Conservation (phyloP, 371 early-diverging fungal genomes). For the Batrachochytrium dendrobatidis region DNA sequence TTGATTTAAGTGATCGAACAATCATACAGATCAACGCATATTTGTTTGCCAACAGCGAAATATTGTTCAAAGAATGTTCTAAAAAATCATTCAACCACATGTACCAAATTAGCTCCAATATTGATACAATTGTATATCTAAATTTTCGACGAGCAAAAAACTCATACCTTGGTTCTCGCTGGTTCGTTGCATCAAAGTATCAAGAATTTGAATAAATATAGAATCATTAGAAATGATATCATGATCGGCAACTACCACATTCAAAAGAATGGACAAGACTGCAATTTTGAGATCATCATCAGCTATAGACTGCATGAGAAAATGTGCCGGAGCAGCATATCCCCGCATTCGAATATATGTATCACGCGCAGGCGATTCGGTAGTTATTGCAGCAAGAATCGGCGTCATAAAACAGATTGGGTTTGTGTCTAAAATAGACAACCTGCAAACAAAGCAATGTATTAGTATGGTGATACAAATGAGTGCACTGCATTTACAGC, state of each 20-base stretch:
- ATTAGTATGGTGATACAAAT: background rate
- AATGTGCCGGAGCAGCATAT: background rate
- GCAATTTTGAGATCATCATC: background rate
- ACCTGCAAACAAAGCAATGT: conserved; percentile 3
- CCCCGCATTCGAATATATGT: background rate
- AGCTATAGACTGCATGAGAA: background rate
- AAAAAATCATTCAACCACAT: no score
- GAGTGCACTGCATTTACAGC: background rate
- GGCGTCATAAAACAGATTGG: conserved; percentile 9
- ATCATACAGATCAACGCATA: background rate
- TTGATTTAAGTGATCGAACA: background rate
- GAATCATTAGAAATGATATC: background rate
- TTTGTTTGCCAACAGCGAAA: background rate
- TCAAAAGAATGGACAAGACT: background rate
- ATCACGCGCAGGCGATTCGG: background rate
- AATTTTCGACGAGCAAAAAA: no score
- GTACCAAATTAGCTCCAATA: no score
- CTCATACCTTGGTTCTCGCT: no score
- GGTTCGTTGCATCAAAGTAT: background rate
- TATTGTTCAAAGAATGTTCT: background rate
- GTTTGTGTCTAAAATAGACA: conserved; percentile 3
- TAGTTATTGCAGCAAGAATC: conserved; percentile 1
- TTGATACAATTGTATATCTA: no score
- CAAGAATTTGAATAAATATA: background rate
- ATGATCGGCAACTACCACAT: background rate